These are phyloP conservation scores for Austroboletus eburneus DNA, from an alignment of 768 basidiomycete species.

Conservation along the genomic window DNA sequence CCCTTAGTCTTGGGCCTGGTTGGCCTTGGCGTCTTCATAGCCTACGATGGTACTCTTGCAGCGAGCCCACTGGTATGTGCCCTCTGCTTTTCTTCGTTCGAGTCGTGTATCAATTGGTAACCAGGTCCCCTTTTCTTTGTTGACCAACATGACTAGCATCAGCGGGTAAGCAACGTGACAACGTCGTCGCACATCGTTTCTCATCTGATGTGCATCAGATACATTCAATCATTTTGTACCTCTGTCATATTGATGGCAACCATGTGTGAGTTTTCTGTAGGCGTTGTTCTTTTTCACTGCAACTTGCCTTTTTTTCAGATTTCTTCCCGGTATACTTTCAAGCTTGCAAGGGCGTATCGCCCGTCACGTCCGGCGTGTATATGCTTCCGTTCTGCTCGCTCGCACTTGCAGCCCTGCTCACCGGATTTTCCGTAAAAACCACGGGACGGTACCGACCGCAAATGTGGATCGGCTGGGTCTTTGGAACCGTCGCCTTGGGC, in stretches of 20 bases:
- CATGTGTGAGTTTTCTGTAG: slow-evolving; percentile 18
- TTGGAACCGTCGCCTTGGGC: slow-evolving; percentile 33
- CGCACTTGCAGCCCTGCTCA: slow-evolving; percentile 29
- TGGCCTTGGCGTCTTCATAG: slow-evolving; percentile 36
- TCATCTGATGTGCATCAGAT: slow-evolving; percentile 11
- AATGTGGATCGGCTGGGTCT: slow-evolving; percentile 31
- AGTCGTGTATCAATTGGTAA: background rate
- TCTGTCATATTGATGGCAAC: slow-evolving; percentile 10
- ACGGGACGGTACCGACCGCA: slow-evolving; percentile 33
- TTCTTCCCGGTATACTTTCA: slow-evolving; percentile 40
- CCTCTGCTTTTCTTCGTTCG: background rate
- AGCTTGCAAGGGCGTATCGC: slow-evolving; percentile 36
- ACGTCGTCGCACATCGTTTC: no score
- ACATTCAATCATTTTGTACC: slow-evolving; percentile 23
- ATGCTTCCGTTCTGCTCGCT: slow-evolving; percentile 18
- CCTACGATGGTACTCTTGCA: slow-evolving; percentile 35
- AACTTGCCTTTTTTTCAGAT: slow-evolving; percentile 19
- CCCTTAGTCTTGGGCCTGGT: slow-evolving; percentile 41
- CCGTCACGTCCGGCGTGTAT: slow-evolving; percentile 30
- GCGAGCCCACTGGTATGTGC: slow-evolving; percentile 28
- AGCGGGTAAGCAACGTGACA: slow-evolving; percentile 17
- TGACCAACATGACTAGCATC: slow-evolving; percentile 28
- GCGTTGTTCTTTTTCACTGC: background rate
- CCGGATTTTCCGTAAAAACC: slow-evolving; percentile 28
- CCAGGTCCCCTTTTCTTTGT: slow-evolving; percentile 11